A percentile compares a stretch with the other conserved stretches of the same genome.
These are phyloP conservation scores for Poterioochromonas sp. DNA, from an alignment of 352 stramenopile species.

Conservation along the genomic window DNA sequence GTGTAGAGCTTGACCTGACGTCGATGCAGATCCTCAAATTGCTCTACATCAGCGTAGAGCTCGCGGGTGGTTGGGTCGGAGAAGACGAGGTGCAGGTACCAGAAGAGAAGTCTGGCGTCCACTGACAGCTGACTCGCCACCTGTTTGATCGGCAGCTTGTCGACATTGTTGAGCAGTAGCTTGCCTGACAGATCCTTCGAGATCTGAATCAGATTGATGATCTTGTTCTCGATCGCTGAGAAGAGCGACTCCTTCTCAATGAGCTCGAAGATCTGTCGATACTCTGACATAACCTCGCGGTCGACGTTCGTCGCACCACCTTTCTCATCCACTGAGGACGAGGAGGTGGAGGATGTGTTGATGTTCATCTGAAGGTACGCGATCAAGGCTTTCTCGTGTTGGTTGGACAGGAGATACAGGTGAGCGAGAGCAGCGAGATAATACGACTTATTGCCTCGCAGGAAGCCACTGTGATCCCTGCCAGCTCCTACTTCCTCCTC, in stretches of 20 bases:
- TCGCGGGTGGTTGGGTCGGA: neutral
- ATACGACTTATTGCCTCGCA: neutral
- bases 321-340: neutral
- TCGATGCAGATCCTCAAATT: neutral
- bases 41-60: neutral
- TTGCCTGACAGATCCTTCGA: neutral
- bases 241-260: conserved; percentile 25
- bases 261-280: conserved; percentile 14
- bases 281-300: neutral
- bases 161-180: neutral
- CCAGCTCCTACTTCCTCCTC: too few relatives aligned
- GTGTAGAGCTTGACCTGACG: neutral
- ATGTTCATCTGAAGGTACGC: neutral
- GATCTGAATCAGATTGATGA: conserved; percentile 4
- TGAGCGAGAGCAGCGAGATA: neutral
- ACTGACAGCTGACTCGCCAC: neutral
- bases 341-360: neutral
- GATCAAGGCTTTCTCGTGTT: neutral
- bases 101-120: neutral
- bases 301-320: neutral
- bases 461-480: too few relatives aligned
- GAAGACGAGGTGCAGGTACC: neutral
- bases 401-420: neutral
- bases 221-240: neutral
- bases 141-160: neutral